Evolutionary conservation across 257 asterid genomes (phyloP).

Genomic region (Ligustrum vulgare): DNA sequence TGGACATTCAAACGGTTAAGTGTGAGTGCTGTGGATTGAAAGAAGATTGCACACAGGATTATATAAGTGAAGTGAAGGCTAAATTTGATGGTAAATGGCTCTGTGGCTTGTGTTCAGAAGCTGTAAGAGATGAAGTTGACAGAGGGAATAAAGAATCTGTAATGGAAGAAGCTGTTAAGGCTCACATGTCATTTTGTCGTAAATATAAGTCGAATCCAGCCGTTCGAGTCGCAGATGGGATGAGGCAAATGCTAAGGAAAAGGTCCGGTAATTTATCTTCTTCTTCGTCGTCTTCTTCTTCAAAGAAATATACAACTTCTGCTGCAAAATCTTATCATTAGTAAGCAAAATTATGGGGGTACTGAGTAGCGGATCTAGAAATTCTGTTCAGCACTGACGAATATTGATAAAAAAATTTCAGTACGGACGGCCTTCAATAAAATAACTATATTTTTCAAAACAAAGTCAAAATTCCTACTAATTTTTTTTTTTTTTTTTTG

Average conservation of each 20-base stretch:
- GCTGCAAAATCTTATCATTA: slow-evolving; percentile 43
- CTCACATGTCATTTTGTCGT: slow-evolving; percentile 81
- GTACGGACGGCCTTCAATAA: too few relatives aligned
- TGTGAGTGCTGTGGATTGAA: slow-evolving; percentile 92
- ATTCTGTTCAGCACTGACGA: too few relatives aligned
- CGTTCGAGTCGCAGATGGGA: slow-evolving; percentile 74
- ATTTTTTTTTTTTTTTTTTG: too few relatives aligned
- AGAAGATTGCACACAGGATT: slow-evolving; percentile 85
- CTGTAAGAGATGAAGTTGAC: slow-evolving; percentile 70
- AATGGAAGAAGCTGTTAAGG: slow-evolving; percentile 73
- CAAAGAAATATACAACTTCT: slow-evolving; percentile 57
- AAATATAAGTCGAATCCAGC: slow-evolving; percentile 81
- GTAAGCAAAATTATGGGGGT: not conserved
- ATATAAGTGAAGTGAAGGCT: slow-evolving; percentile 60
- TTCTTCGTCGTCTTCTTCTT: slow-evolving; percentile 19
- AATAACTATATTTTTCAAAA: too few relatives aligned
- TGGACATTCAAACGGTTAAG: slow-evolving; percentile 81
- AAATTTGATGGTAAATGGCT: slow-evolving; percentile 89
- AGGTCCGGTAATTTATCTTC: slow-evolving; percentile 44
- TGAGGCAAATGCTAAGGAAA: slow-evolving; percentile 83
- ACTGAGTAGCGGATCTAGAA: too few relatives aligned
- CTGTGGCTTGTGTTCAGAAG: slow-evolving; percentile 86
- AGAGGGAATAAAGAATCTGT: slow-evolving; percentile 46
- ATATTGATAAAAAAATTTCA: too few relatives aligned
- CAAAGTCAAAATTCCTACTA: too few relatives aligned